Evolutionary conservation across 257 asterid genomes (phyloP).

Genomic region (Phtheirospermum japonicum): DNA sequence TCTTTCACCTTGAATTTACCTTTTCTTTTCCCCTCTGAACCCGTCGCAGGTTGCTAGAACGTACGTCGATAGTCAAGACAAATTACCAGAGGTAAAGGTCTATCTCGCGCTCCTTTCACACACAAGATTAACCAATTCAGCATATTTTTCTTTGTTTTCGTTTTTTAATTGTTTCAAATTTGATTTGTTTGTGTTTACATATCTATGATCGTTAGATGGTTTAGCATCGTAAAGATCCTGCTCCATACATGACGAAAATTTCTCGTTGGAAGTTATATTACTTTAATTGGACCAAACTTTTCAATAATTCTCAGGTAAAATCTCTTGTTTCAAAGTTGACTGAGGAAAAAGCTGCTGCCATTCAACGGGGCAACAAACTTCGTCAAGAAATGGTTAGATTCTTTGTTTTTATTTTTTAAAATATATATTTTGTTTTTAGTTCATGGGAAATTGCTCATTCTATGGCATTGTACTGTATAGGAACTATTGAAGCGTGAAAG

Average conservation of each 20-base stretch:
- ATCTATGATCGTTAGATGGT: not conserved
- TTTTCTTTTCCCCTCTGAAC: not conserved
- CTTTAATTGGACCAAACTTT: not conserved
- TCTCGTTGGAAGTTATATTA: too few species aligned
- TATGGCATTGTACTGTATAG: conserved; percentile 23
- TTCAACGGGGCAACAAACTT: conserved; percentile 56
- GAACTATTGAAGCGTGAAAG: conserved; percentile 43
- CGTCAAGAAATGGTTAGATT: conserved; percentile 71
- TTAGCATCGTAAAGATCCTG: not conserved
- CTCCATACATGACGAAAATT: not conserved
- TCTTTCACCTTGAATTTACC: conserved; percentile 2
- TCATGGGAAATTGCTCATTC: conserved; percentile 11
- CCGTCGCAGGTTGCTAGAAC: conserved; percentile 35
- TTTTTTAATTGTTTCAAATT: too few species aligned
- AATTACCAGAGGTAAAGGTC: conserved; percentile 51
- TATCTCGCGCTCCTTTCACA: conserved; percentile 3
- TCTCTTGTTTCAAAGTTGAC: conserved; percentile 58
- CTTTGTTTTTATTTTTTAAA: not conserved
- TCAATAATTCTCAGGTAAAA: conserved; percentile 39
- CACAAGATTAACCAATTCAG: not conserved
- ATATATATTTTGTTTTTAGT: too few species aligned
- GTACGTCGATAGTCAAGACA: conserved; percentile 47
- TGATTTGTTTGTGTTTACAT: not conserved
- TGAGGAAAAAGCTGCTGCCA: conserved; percentile 65
- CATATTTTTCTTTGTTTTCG: not conserved